These are phyloP conservation scores for Chlamydomonas sp. DNA, from an alignment of 139 green algal genomes.

Conservation along the genomic window DNA sequence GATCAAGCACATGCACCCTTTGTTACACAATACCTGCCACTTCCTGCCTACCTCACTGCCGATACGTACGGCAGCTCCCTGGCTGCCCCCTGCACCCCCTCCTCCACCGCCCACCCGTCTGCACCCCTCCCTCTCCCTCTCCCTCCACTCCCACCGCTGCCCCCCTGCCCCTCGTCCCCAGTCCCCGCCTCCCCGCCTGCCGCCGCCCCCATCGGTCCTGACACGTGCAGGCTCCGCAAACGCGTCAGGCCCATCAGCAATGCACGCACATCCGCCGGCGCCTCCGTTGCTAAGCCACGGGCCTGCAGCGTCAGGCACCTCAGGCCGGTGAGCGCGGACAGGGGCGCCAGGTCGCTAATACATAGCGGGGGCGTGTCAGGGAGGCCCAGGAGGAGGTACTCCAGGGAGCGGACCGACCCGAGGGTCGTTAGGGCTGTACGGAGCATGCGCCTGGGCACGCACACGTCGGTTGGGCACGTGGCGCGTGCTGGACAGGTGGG, in stretches of 20 bases:
- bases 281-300: neutral
- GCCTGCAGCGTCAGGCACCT: slow-evolving; percentile 20
- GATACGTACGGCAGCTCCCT: neutral
- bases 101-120: neutral
- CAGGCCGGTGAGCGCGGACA: neutral
- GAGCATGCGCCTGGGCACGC: slow-evolving; percentile 9
- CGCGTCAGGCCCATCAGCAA: neutral
- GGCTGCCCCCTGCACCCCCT: neutral
- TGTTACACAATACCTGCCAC: too few relatives aligned
- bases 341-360: neutral
- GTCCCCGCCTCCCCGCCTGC: too few relatives aligned
- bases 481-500: too few relatives aligned
- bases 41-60: neutral
- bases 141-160: too few relatives aligned
- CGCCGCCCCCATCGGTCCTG: neutral
- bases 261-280: neutral
- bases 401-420: neutral
- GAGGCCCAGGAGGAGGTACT: slow-evolving; percentile 25
- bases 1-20: too few relatives aligned
- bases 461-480: neutral
- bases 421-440: neutral
- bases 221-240: slow-evolving; percentile 9
- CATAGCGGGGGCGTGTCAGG: neutral
- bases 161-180: too few relatives aligned
- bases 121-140: too few relatives aligned